A percentile compares a stretch with the other conserved stretches of the same genome.
Conservation (phyloP, 2,329 filamentous ascomycete species). For the Neobulgaria alba region DNA sequence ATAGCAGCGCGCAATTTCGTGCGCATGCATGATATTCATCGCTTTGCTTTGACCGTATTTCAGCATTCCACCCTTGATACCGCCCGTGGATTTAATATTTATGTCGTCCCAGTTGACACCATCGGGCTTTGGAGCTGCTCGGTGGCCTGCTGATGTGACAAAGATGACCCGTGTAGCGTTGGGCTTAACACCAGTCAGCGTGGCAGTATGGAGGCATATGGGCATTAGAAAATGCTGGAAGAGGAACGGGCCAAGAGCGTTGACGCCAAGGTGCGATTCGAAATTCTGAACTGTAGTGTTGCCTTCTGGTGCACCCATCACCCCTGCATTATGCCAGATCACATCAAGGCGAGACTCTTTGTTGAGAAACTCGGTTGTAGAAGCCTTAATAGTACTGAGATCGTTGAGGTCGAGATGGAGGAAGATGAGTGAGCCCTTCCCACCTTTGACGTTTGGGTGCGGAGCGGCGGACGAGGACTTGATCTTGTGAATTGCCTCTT, state of each 20-base stretch:
- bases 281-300: conserved; percentile 27
- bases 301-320: conserved; percentile 26
- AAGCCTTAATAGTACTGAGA: conserved; percentile 29
- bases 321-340: conserved; percentile 32
- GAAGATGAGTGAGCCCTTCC: conserved; percentile 27
- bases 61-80: too few species aligned
- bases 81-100: too few species aligned
- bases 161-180: too few species aligned
- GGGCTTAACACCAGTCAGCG: too few species aligned
- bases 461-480: conserved; percentile 30
- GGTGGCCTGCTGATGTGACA: too few species aligned
- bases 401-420: conserved; percentile 32
- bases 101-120: too few species aligned
- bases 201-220: conserved; percentile 8
- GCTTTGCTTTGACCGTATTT: conserved; percentile 38
- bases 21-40: conserved; percentile 39
- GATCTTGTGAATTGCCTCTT: conserved; percentile 27
- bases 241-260: conserved; percentile 31
- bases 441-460: conserved; percentile 17
- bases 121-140: too few species aligned
- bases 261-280: conserved; percentile 31
- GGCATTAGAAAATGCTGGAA: conserved; percentile 29
- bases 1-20: conserved; percentile 38
- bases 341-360: conserved; percentile 32
- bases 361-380: conserved; percentile 28